These are phyloP conservation scores for Rhododendron molle DNA, from an alignment of 148 eudicot genomes.

Conservation along the genomic window DNA sequence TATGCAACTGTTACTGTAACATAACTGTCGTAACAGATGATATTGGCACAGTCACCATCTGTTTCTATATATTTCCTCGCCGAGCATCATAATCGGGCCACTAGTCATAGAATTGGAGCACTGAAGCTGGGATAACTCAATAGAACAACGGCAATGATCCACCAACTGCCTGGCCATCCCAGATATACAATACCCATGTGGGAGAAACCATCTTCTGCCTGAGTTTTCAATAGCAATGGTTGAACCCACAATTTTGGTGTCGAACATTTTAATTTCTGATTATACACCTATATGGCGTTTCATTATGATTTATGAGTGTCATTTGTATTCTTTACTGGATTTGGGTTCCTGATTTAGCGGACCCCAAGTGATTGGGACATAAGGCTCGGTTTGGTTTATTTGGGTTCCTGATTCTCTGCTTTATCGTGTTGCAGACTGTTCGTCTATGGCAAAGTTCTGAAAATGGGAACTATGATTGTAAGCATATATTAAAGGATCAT, in stretches of 20 bases:
- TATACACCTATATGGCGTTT: background rate
- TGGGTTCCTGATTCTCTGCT: constrained; percentile 10
- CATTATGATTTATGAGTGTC: background rate
- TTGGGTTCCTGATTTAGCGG: constrained; percentile 14
- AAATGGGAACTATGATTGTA: constrained; percentile 63
- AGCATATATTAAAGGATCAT: constrained; percentile 77
- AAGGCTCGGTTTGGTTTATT: too few species aligned
- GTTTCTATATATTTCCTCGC: background rate
- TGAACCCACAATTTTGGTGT: background rate
- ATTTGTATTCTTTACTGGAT: constrained; percentile 7
- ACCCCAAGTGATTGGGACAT: too few species aligned
- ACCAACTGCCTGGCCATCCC: background rate
- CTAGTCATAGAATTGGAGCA: background rate
- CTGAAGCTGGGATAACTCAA: background rate
- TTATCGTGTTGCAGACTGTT: constrained; percentile 59
- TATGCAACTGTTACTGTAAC: background rate
- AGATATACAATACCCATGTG: background rate
- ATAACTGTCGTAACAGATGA: background rate
- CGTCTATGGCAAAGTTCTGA: constrained; percentile 83
- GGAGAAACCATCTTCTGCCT: background rate
- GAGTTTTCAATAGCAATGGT: background rate
- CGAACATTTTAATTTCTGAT: background rate
- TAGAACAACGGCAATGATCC: background rate
- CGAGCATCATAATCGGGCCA: background rate
- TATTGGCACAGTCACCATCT: background rate